Evolutionary conservation across 108 stramenopile species (phyloP).

Genomic region (Skeletonema costatum): DNA sequence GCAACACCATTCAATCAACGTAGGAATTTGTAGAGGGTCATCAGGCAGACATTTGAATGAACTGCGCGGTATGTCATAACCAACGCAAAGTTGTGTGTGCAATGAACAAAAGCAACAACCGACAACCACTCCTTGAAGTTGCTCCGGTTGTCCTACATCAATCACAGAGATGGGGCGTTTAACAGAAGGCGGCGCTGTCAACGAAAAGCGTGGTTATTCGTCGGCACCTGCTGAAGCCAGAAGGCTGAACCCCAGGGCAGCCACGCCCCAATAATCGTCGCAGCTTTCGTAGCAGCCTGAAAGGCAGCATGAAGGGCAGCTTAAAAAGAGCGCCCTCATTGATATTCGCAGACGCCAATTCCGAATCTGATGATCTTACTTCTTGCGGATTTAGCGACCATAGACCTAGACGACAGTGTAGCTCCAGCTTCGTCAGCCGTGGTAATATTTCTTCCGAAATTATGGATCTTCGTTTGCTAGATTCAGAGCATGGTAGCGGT

Average conservation of each 20-base stretch:
- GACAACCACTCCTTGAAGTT: no score
- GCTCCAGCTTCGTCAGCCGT: not conserved
- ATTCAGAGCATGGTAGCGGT: not conserved
- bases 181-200: not conserved
- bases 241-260: no score
- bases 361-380: not conserved
- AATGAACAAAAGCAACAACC: no score
- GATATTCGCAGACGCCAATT: not conserved
- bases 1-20: no score
- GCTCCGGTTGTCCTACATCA: no score
- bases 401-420: not conserved
- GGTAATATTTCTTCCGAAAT: not conserved
- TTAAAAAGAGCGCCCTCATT: not conserved
- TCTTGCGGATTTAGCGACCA: not conserved
- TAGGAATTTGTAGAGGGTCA: no score
- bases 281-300: not conserved
- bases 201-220: no score
- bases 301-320: not conserved
- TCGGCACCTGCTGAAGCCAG: no score
- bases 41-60: no score
- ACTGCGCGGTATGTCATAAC: no score
- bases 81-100: no score
- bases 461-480: not conserved
- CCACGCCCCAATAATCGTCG: no score
- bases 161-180: not conserved